phyloP scores from a whole-genome alignment of 805 yeast genomes.

The Pichia paraexigua region DNA sequence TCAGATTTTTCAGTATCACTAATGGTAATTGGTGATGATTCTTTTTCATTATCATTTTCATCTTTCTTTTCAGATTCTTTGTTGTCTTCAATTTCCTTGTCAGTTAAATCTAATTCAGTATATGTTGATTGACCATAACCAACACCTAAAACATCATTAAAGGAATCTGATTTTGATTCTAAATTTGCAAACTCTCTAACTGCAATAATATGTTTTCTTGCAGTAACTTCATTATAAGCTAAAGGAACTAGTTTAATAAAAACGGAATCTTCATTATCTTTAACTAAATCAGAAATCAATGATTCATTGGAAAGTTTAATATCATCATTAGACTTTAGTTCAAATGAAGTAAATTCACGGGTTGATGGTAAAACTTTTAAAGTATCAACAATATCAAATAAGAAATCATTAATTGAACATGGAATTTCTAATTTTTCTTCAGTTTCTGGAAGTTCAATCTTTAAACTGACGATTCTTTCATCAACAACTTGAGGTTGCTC shows the following conservation, averaged over 20 bases:
- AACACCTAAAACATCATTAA: slow-evolving; percentile 29
- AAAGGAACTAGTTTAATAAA: slow-evolving; percentile 40
- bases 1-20: slow-evolving; percentile 21
- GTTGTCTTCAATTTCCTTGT: slow-evolving; percentile 13
- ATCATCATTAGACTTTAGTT: slow-evolving; percentile 33
- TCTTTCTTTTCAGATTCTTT: slow-evolving; percentile 13
- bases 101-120: slow-evolving; percentile 32
- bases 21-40: slow-evolving; percentile 13
- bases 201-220: slow-evolving; percentile 53
- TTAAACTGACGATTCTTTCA: slow-evolving; percentile 12
- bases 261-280: slow-evolving; percentile 26
- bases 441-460: slow-evolving; percentile 7
- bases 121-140: slow-evolving; percentile 47
- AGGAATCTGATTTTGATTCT: slow-evolving; percentile 38
- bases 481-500: slow-evolving; percentile 1
- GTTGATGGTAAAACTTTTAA: slow-evolving; percentile 50
- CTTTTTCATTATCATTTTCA: slow-evolving; percentile 1
- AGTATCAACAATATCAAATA: slow-evolving; percentile 51
- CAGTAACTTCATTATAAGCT: slow-evolving; percentile 52
- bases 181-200: slow-evolving; percentile 56
- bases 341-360: slow-evolving; percentile 54
- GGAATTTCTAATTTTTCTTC: slow-evolving; percentile 18
- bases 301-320: slow-evolving; percentile 24
- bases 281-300: slow-evolving; percentile 24
- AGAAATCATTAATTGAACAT: slow-evolving; percentile 32